Conservation (phyloP, 2,329 filamentous ascomycete genomes). For the Penicillium sp. region DNA sequence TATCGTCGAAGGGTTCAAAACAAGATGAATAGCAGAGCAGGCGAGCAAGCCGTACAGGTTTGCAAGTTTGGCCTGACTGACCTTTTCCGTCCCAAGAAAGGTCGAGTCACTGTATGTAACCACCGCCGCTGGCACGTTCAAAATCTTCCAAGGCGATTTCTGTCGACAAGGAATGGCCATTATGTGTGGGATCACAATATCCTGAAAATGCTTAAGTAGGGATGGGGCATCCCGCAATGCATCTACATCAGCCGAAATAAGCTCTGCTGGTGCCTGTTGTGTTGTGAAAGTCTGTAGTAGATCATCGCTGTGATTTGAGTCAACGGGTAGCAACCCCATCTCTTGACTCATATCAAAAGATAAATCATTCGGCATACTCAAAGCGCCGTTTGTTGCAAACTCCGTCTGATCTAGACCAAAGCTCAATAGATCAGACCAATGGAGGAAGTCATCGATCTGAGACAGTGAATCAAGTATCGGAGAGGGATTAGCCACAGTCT, state of each 20-base stretch:
- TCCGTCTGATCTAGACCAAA: slow-evolving; percentile 25
- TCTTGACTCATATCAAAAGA: slow-evolving; percentile 13
- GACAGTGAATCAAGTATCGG: slow-evolving; percentile 22
- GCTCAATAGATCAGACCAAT: slow-evolving; percentile 35
- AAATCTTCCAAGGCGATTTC: slow-evolving; percentile 36
- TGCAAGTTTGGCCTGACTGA: slow-evolving; percentile 33
- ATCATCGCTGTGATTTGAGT: slow-evolving; percentile 1
- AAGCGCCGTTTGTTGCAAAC: slow-evolving; percentile 12
- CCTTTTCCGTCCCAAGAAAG: slow-evolving; percentile 23
- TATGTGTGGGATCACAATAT: slow-evolving; percentile 32
- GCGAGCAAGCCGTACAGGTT: slow-evolving; percentile 33
- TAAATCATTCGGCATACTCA: slow-evolving; percentile 15
- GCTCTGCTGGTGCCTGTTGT: slow-evolving; percentile 11
- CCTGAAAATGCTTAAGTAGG: slow-evolving; percentile 33
- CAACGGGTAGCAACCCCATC: neutral
- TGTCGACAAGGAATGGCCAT: slow-evolving; percentile 30
- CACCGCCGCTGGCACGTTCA: slow-evolving; percentile 32
- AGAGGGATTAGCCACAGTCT: slow-evolving; percentile 6
- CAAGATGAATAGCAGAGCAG: slow-evolving; percentile 28
- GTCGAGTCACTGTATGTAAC: slow-evolving; percentile 32
- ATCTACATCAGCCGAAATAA: slow-evolving; percentile 7
- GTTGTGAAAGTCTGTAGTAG: slow-evolving; percentile 3
- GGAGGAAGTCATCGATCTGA: slow-evolving; percentile 30
- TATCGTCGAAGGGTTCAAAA: slow-evolving; percentile 12
- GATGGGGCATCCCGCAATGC: slow-evolving; percentile 23